phyloP scores from a whole-genome alignment of 2,329 filamentous ascomycete species.

The Sphaerostilbella broomeana region DNA sequence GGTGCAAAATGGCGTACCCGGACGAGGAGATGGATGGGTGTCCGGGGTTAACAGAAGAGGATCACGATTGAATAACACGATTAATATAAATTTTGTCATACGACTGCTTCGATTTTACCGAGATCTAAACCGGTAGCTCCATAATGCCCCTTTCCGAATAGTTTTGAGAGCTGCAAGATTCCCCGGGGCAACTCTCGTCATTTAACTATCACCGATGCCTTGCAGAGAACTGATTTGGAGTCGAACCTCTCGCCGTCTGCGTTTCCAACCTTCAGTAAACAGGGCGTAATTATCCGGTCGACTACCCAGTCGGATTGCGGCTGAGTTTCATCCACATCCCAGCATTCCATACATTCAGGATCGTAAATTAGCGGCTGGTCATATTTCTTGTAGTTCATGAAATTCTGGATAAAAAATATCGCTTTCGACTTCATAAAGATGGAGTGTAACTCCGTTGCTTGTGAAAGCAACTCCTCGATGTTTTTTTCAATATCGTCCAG shows the following conservation, averaged over 20 bases:
- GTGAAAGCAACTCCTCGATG: neutral
- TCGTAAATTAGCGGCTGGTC: neutral
- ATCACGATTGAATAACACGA: conserved; percentile 56
- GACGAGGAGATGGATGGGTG: conserved; percentile 76
- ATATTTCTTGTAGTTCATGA: neutral
- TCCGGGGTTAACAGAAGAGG: conserved; percentile 80
- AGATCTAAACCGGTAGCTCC: too few species aligned
- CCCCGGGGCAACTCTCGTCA: too few species aligned
- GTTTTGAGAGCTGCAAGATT: too few species aligned
- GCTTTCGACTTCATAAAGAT: conserved; percentile 12
- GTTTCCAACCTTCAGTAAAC: conserved; percentile 14
- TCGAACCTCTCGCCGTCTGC: conserved; percentile 14
- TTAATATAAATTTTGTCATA: too few species aligned
- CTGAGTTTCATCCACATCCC: neutral
- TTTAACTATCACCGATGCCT: conserved; percentile 1
- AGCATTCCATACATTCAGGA: neutral
- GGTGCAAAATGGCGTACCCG: conserved; percentile 83
- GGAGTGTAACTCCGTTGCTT: neutral
- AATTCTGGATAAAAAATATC: neutral
- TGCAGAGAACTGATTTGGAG: conserved; percentile 4
- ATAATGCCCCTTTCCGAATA: too few species aligned
- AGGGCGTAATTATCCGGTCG: conserved; percentile 7
- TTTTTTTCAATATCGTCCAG: neutral
- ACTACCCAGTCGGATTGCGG: neutral
- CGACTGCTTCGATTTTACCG: too few species aligned